Evolutionary conservation across 805 yeast species (phyloP).

Genomic region (Candida vartiovaarae): DNA sequence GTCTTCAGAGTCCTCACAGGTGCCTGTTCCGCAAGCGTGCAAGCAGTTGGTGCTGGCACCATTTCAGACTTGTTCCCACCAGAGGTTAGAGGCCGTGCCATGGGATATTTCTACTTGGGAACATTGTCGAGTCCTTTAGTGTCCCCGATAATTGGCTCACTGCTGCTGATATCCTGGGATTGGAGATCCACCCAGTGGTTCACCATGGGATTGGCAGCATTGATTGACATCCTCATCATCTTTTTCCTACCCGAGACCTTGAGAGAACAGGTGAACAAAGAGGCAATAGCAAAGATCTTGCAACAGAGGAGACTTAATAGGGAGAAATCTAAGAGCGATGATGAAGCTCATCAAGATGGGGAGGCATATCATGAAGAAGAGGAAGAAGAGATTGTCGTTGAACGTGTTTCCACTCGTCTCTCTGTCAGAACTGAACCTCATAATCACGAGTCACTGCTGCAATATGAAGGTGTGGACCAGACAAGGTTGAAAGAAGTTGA

Average conservation of each 20-base stretch:
- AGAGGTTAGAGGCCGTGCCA: slow-evolving; percentile 65
- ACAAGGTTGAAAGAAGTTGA: slow-evolving; percentile 4
- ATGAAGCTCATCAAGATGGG: background rate
- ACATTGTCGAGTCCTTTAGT: slow-evolving; percentile 74
- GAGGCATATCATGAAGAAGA: background rate
- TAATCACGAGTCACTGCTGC: slow-evolving; percentile 2
- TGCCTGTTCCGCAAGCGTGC: slow-evolving; percentile 80
- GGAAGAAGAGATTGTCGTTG: background rate
- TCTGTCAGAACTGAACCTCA: slow-evolving; percentile 6
- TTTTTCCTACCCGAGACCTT: slow-evolving; percentile 73
- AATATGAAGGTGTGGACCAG: slow-evolving; percentile 2
- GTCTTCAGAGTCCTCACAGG: slow-evolving; percentile 68
- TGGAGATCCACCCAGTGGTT: slow-evolving; percentile 93
- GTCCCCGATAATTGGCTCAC: slow-evolving; percentile 79
- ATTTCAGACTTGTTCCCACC: slow-evolving; percentile 65
- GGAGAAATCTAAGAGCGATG: slow-evolving; percentile 2
- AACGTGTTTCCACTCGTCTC: slow-evolving; percentile 5
- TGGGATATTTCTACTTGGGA: slow-evolving; percentile 78
- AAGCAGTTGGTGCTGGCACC: slow-evolving; percentile 87
- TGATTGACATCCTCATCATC: slow-evolving; percentile 40
- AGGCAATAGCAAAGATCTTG: slow-evolving; percentile 40
- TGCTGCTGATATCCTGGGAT: slow-evolving; percentile 61
- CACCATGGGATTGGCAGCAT: slow-evolving; percentile 58
- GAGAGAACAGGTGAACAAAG: slow-evolving; percentile 45
- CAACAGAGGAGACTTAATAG: slow-evolving; percentile 27